Conservation (phyloP, 805 yeast species). For the Sporopachydermia quercuum region DNA sequence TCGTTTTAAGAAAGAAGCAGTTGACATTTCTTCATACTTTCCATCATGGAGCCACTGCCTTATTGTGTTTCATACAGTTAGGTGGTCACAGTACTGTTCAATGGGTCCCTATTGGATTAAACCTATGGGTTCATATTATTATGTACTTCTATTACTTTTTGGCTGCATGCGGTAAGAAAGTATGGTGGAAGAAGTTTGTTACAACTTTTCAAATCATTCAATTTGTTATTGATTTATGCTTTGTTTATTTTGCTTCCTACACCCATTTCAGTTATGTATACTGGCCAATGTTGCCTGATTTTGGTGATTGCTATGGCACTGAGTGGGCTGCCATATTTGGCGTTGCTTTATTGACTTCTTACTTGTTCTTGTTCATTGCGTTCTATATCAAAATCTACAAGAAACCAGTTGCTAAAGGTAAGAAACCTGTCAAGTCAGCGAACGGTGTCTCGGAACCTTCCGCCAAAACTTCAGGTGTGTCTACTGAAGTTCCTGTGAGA, state of each 20-base stretch:
- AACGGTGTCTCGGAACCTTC: neutral
- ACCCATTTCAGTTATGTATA: slow-evolving; percentile 71
- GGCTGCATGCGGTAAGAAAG: slow-evolving; percentile 82
- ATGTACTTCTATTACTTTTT: slow-evolving; percentile 98
- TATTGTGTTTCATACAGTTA: slow-evolving; percentile 85
- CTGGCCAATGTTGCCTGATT: slow-evolving; percentile 49
- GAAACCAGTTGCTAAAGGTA: slow-evolving; percentile 14
- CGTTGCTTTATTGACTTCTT: slow-evolving; percentile 73
- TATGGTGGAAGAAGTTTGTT: slow-evolving; percentile 99
- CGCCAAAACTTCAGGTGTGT: neutral
- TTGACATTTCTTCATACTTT: slow-evolving; percentile 87
- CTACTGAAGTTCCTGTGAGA: neutral
- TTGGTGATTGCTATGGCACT: slow-evolving; percentile 81
- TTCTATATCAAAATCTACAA: slow-evolving; percentile 84
- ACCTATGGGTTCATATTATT: slow-evolving; percentile 84
- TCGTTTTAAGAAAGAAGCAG: slow-evolving; percentile 84
- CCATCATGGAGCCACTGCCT: slow-evolving; percentile 97
- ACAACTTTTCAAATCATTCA: slow-evolving; percentile 92
- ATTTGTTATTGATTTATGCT: slow-evolving; percentile 75
- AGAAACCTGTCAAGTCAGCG: neutral
- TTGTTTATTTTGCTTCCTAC: slow-evolving; percentile 89
- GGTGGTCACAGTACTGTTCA: slow-evolving; percentile 81
- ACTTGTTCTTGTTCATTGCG: slow-evolving; percentile 78
- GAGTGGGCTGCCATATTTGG: slow-evolving; percentile 91
- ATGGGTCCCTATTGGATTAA: slow-evolving; percentile 87